Evolutionary conservation across 345 rosid genomes (phyloP).

Genomic region (Pugionium cornutum): DNA sequence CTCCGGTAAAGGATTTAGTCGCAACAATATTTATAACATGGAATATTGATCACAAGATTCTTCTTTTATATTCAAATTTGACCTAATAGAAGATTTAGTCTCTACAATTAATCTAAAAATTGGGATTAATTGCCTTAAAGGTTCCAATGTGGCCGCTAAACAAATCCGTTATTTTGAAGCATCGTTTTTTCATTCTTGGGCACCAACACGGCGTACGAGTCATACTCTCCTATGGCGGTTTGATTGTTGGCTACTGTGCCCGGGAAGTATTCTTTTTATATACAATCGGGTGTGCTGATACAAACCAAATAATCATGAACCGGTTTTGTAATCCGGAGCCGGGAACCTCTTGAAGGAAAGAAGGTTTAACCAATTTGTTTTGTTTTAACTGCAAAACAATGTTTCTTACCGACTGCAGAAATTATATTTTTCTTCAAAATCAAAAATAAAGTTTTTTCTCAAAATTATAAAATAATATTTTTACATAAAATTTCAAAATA

Average conservation of each 20-base stretch:
- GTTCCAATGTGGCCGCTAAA: background rate
- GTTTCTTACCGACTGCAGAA: no score
- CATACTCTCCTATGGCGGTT: constrained; percentile 22
- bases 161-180: background rate
- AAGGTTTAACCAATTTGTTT: background rate
- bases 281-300: constrained; percentile 15
- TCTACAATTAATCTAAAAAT: no score
- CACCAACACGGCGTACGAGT: constrained; percentile 23
- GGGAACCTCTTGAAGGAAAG: background rate
- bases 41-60: background rate
- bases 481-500: no score
- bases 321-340: background rate
- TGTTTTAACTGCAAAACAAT: background rate
- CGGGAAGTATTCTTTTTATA: constrained; percentile 21
- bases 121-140: background rate
- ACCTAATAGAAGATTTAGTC: background rate
- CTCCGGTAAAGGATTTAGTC: no score
- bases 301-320: background rate
- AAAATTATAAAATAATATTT: no score
- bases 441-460: no score
- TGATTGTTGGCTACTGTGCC: constrained; percentile 9
- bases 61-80: background rate
- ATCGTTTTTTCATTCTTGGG: background rate
- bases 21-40: background rate
- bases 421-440: no score